phyloP scores from a whole-genome alignment of 805 yeast genomes.

The Schwanniomyces sp. region DNA sequence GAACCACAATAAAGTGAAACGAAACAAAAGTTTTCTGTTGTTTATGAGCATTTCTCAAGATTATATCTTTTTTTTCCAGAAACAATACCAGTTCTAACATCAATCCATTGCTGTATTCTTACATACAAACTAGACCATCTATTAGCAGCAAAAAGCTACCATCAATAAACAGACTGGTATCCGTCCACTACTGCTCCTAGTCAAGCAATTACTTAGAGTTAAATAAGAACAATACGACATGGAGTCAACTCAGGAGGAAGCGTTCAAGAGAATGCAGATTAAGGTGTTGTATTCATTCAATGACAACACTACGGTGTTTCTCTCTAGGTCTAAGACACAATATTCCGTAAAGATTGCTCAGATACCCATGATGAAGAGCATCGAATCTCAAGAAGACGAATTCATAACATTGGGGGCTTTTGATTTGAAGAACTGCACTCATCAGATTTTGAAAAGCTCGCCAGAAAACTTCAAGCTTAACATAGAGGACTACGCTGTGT shows the following conservation, averaged over 20 bases:
- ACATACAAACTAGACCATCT: background rate
- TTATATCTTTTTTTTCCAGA: background rate
- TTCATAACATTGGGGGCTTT: constrained; percentile 41
- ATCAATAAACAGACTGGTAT: background rate
- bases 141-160: background rate
- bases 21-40: background rate
- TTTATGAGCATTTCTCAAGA: background rate
- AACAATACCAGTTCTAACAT: too few species aligned
- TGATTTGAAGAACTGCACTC: constrained; percentile 37
- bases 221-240: constrained; percentile 2
- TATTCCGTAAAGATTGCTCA: constrained; percentile 38
- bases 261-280: constrained; percentile 41
- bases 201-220: background rate
- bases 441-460: constrained; percentile 36
- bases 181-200: background rate
- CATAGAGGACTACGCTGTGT: constrained; percentile 44
- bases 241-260: constrained; percentile 10
- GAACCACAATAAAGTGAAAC: background rate
- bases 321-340: constrained; percentile 36
- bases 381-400: constrained; percentile 19
- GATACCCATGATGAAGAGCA: constrained; percentile 24
- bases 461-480: constrained; percentile 43
- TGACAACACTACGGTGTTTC: constrained; percentile 41
- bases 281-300: constrained; percentile 46
- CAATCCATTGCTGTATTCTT: too few species aligned